Evolutionary conservation across 257 asterid genomes (phyloP), one percentile per base, ranked within the genome.

Genomic region (Mentha longifolia): DNA sequence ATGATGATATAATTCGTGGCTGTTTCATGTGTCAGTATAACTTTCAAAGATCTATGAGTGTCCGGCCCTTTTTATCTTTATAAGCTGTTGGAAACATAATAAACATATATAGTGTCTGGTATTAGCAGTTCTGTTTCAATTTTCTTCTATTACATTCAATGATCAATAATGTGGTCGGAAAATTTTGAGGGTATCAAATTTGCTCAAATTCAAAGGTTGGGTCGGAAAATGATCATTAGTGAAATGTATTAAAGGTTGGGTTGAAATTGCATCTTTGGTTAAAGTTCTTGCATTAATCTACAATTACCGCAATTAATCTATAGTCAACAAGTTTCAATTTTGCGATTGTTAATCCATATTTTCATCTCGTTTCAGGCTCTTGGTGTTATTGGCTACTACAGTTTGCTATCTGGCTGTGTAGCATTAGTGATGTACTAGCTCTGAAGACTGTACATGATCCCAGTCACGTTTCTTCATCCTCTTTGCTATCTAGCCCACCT

Each of bases 401-500:
- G 33, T 76, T 89, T 75, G 80, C 84, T 46, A 68, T 92, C 76
- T 95, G 97, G 96, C 80, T 87, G 77, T 79, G 80, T 74, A 82
- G 86, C 87, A 84, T 85, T 60, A 80, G 72, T 73, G 80, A 80
- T 78, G 86, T 76, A 50, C 75, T 78, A 78, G 79, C 95, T 67
- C 77, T 79, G 61, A 83, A 74, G 79, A 68, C 72, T 30, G 74
- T 64, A 17, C 63, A 81, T 1, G 85, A 78, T 68, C 49, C 80
- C 65, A 73, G 65, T 20, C 84, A 80, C 33, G 65, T 81, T 49
- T 77, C 85, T 73, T 80, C 88, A 64, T 68, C 81, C 25, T 83
- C 95, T 45, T 72, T 79, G 60, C 84, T 81, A 47, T 85, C 93
- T 59, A 88, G 83, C 79, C 84, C 98, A 57, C 94, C 96, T n/a